Percentiles rank a stretch among this genome's conserved stretches.
Conservation (phyloP, 1,284 basidiomycete species). For the Cutaneotrichosporon cavernicola region DNA sequence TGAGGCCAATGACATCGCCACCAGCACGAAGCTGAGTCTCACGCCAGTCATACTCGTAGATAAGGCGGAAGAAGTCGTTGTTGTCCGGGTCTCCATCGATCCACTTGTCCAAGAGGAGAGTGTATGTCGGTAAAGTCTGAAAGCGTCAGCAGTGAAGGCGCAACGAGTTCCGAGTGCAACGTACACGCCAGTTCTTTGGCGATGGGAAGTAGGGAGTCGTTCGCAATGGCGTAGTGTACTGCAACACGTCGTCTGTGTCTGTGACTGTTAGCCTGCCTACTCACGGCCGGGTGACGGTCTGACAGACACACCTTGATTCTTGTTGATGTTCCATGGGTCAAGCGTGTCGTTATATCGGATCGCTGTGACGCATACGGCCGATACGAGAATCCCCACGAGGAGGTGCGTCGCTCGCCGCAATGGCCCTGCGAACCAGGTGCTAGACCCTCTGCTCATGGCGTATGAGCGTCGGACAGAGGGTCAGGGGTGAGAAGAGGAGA, state of each 20-base stretch:
- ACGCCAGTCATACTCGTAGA: slow-evolving; percentile 77
- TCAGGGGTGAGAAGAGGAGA: slow-evolving; percentile 1
- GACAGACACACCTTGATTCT: slow-evolving; percentile 60
- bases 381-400: slow-evolving; percentile 13
- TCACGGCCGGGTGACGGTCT: not conserved
- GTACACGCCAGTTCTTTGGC: slow-evolving; percentile 76
- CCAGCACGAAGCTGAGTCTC: slow-evolving; percentile 84
- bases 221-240: slow-evolving; percentile 61
- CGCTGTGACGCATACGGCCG: slow-evolving; percentile 22
- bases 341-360: slow-evolving; percentile 67
- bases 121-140: slow-evolving; percentile 70
- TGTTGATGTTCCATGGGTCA: slow-evolving; percentile 77
- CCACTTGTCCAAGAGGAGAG: slow-evolving; percentile 84
- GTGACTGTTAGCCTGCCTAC: slow-evolving; percentile 50
- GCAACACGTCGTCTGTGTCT: slow-evolving; percentile 61
- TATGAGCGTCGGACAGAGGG: slow-evolving; percentile 7
- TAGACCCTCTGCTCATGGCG: slow-evolving; percentile 19
- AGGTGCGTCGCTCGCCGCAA: slow-evolving; percentile 5
- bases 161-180: slow-evolving; percentile 40
- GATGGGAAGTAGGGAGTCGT: slow-evolving; percentile 64
- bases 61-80: slow-evolving; percentile 78
- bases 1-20: slow-evolving; percentile 76
- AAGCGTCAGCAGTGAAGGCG: not conserved
- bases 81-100: slow-evolving; percentile 85
- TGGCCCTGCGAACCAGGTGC: slow-evolving; percentile 9